These are phyloP conservation scores for Cadophora gregata DNA, from an alignment of 2,329 filamentous ascomycete genomes.

Conservation along the genomic window DNA sequence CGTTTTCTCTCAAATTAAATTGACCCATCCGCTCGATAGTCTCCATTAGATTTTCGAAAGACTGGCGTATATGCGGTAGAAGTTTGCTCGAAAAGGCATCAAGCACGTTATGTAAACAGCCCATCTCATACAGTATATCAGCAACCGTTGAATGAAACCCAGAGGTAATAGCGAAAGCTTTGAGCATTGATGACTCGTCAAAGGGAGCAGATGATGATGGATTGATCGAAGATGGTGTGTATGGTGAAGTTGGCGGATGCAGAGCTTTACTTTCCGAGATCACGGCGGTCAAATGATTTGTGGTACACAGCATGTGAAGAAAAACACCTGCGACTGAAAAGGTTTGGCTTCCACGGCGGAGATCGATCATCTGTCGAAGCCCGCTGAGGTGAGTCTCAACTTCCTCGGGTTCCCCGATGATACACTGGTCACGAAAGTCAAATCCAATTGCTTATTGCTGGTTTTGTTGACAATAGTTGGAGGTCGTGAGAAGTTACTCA, in stretches of 20 bases:
- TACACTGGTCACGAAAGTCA: conserved; percentile 17
- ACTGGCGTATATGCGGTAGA: conserved; percentile 5
- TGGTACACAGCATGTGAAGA: conserved; percentile 35
- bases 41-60: conserved; percentile 23
- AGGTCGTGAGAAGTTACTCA: conserved; percentile 9
- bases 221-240: conserved; percentile 5
- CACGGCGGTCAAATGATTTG: conserved; percentile 32
- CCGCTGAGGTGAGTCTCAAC: conserved; percentile 31
- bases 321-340: conserved; percentile 28
- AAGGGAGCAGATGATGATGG: not conserved
- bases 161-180: conserved; percentile 18
- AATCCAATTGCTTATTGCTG: not conserved
- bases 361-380: conserved; percentile 27
- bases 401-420: conserved; percentile 29
- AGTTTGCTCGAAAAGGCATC: conserved; percentile 27
- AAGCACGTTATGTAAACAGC: conserved; percentile 24
- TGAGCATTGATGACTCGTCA: conserved; percentile 23
- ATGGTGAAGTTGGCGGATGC: conserved; percentile 12
- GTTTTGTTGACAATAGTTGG: not conserved
- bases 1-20: not conserved
- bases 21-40: conserved; percentile 11
- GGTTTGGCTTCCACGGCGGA: conserved; percentile 27
- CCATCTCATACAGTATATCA: conserved; percentile 26
- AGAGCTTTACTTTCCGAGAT: conserved; percentile 27
- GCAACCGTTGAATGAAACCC: conserved; percentile 29